Evolutionary conservation across 148 eudicot species (phyloP).

Genomic region (Chenopodium quinoa): DNA sequence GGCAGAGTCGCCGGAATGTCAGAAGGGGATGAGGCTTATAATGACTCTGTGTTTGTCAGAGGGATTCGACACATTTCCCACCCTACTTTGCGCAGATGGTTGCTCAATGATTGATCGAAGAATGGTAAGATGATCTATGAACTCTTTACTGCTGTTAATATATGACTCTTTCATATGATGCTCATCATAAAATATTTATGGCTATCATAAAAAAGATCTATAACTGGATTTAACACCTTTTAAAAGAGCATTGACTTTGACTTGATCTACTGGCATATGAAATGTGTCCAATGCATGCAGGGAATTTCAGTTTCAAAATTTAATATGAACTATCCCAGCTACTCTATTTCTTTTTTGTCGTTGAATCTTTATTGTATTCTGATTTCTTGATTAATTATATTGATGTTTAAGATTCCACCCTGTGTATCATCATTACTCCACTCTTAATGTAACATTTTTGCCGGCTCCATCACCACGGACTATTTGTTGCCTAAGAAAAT

Average conservation of each 20-base stretch:
- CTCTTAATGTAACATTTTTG: background rate
- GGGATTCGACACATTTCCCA: conserved; percentile 97
- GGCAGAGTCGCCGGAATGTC: conserved; percentile 95
- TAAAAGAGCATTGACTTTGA: background rate
- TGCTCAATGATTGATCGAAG: conserved; percentile 99
- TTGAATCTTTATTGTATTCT: background rate
- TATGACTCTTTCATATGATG: background rate
- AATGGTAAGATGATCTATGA: conserved; percentile 59
- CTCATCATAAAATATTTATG: background rate
- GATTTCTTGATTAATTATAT: background rate
- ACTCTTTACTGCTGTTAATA: background rate
- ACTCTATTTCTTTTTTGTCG: background rate
- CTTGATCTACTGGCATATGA: background rate
- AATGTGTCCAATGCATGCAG: conserved; percentile 1
- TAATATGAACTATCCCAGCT: background rate
- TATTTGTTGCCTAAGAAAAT: background rate
- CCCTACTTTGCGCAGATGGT: conserved; percentile 95
- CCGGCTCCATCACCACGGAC: background rate
- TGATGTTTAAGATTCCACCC: background rate
- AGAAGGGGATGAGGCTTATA: conserved; percentile 94
- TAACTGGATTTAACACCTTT: background rate
- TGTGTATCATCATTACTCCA: background rate
- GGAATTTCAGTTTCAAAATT: background rate
- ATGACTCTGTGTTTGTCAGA: conserved; percentile 78
- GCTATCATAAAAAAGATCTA: background rate